Evolutionary conservation across 768 basidiomycete species (phyloP), one percentile per base, ranked within the genome.

Genomic region (Panaeolus papilionaceus): DNA sequence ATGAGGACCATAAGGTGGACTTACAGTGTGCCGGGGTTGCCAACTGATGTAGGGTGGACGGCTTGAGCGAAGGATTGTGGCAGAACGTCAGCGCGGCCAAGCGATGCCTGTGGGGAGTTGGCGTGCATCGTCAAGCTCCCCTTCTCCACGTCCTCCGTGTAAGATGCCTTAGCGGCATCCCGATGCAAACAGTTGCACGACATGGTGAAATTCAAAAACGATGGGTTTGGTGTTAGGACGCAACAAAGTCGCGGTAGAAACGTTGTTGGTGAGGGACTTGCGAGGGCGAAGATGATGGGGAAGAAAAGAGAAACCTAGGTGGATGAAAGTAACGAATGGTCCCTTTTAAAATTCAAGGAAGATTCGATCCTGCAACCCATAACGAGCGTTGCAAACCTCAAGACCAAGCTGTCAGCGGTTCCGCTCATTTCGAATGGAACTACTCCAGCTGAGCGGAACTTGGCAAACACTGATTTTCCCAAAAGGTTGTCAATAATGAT

Each of bases 11-110:
- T 11, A 39, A 12, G 16, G 42, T 44, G 1, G 14, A 74, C 83
- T 68, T 68, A 87, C 84, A 89, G 84, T 23, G 87, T 78, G 10
- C 81, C 88, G 11, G 91, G 90, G 80, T 93, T 90, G 20, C 80
- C 91, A 37, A 90, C 77, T 66, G 74, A 77, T 62, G 77, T 70
- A 23, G 80, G 73, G 3, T 72, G 76, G 33, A 79, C 71, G 61
- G 78, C 65, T 39, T 70, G 71, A 37, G 65, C 40, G 42, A 73
- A 58, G 54, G 54, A 58, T 58, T 58, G 54, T 37, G 54, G 54
- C 26, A 37, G 12, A 58, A 58, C 54, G 54, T 58, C 54, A 58
- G 54, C 54, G 54, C 54, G 54, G 54, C 54, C 54, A 28, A 58
- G 54, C 54, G 54, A 58, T 58, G 54, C 54, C 54, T 58, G 54